Evolutionary conservation across 768 basidiomycete genomes (phyloP).

Genomic region (Macrolepiota dolichaula): DNA sequence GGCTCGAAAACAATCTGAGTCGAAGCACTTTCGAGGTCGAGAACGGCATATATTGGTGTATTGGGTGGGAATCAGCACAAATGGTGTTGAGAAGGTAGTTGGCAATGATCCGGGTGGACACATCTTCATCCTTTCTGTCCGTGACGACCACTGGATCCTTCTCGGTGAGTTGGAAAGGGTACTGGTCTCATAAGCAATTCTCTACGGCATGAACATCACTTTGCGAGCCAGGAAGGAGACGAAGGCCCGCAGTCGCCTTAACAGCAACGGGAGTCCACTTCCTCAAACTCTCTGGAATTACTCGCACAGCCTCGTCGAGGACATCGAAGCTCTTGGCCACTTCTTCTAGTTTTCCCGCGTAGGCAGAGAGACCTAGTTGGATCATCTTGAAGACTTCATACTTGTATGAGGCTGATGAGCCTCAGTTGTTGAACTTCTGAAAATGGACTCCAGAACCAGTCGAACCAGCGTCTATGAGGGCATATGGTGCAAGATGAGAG

Average conservation of each 20-base stretch:
- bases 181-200: conserved; percentile 48
- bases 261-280: conserved; percentile 85
- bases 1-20: conserved; percentile 99
- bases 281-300: conserved; percentile 68
- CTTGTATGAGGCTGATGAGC: conserved; percentile 71
- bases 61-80: conserved; percentile 43
- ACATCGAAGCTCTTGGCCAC: conserved; percentile 80
- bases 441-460: conserved; percentile 97
- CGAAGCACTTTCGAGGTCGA: conserved; percentile 95
- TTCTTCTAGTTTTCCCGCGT: conserved; percentile 49
- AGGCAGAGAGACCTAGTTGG: conserved; percentile 76
- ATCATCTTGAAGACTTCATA: conserved; percentile 90
- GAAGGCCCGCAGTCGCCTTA: conserved; percentile 87
- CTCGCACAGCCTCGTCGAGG: conserved; percentile 73
- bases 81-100: conserved; percentile 87
- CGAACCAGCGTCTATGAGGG: conserved; percentile 97
- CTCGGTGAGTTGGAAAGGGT: conserved; percentile 58
- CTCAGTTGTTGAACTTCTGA: conserved; percentile 97
- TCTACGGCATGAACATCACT: conserved; percentile 72
- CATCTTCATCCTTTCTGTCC: conserved; percentile 95
- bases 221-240: conserved; percentile 62
- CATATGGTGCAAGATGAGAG: conserved; percentile 78
- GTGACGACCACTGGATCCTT: conserved; percentile 78
- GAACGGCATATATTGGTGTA: conserved; percentile 72
- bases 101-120: conserved; percentile 98